These are phyloP conservation scores for Calonectria leucothoes DNA, from an alignment of 2,329 filamentous ascomycete genomes.

Conservation along the genomic window DNA sequence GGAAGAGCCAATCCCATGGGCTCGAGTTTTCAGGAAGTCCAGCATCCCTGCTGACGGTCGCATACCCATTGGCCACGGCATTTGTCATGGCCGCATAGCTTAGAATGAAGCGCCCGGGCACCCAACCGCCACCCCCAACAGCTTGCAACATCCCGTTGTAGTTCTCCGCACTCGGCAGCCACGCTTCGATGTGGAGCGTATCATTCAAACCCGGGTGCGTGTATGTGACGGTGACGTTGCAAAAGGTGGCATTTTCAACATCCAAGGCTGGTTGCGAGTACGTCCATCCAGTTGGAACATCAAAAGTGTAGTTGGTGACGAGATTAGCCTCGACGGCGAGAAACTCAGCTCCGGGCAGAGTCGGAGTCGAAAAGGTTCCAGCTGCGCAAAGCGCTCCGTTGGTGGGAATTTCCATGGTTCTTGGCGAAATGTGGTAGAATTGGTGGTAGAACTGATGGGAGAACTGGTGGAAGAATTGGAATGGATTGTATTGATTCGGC, in stretches of 20 bases:
- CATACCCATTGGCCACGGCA: conserved; percentile 24
- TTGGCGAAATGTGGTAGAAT: not conserved
- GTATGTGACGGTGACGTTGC: conserved; percentile 11
- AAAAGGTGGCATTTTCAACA: conserved; percentile 3
- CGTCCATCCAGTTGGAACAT: conserved; percentile 19
- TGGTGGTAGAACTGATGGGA: too few species aligned
- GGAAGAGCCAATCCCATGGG: conserved; percentile 14
- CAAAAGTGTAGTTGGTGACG: conserved; percentile 24
- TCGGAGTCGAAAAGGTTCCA: not conserved
- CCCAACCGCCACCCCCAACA: conserved; percentile 24
- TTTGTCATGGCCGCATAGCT: conserved; percentile 11
- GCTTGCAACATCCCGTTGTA: conserved; percentile 25
- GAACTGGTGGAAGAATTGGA: too few species aligned
- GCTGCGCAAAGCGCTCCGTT: not conserved
- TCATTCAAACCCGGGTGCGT: conserved; percentile 3
- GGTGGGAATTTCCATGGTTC: not conserved
- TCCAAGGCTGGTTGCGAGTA: conserved; percentile 24
- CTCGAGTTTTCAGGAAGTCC: conserved; percentile 8
- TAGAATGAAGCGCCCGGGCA: conserved; percentile 17
- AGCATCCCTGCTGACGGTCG: conserved; percentile 22
- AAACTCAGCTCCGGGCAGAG: not conserved
- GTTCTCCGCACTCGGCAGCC: not conserved
- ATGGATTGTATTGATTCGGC: not conserved
- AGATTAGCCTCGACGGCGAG: conserved; percentile 13
- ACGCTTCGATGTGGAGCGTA: not conserved